Evolutionary conservation across 2,329 filamentous ascomycete species (phyloP).

Genomic region (Talaromyces marneffei): DNA sequence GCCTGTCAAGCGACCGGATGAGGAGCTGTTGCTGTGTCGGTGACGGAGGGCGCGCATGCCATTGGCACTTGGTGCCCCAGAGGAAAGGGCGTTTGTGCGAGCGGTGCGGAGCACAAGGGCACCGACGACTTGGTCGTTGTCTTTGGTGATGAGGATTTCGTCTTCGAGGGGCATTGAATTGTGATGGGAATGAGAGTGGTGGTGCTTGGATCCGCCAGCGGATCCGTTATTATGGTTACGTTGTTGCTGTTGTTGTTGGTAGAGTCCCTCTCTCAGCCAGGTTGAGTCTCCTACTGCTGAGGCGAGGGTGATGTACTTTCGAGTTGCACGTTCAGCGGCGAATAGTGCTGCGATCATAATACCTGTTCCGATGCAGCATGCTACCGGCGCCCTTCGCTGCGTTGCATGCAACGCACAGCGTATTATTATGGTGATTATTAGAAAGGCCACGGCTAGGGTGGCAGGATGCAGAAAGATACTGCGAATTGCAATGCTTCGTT

Average conservation of each 20-base stretch:
- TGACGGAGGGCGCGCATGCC: constrained; percentile 18
- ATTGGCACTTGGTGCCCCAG: constrained; percentile 18
- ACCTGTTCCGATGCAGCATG: constrained; percentile 55
- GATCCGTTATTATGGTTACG: constrained; percentile 7
- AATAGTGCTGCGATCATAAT: constrained; percentile 60
- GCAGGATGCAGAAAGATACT: constrained; percentile 58
- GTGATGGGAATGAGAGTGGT: constrained; percentile 14
- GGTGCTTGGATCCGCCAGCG: constrained; percentile 25
- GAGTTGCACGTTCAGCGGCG: constrained; percentile 54
- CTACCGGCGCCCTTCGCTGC: constrained; percentile 48
- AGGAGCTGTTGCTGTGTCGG: constrained; percentile 16
- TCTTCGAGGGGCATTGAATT: constrained; percentile 46
- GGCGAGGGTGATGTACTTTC: constrained; percentile 59
- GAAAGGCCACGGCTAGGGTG: constrained; percentile 38
- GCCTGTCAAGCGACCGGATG: constrained; percentile 17
- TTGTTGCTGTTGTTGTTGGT: neutral
- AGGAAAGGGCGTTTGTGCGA: constrained; percentile 17
- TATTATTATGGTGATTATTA: constrained; percentile 36
- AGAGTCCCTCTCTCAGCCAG: constrained; percentile 50
- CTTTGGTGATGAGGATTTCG: constrained; percentile 61
- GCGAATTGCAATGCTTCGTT: constrained; percentile 61
- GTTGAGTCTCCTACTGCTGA: constrained; percentile 53
- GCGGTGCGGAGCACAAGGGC: constrained; percentile 53
- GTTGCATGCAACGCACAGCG: constrained; percentile 38
- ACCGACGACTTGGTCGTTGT: constrained; percentile 65